These are phyloP conservation scores for Claviceps sorghi DNA, from an alignment of 2,329 filamentous ascomycete species.

Conservation along the genomic window DNA sequence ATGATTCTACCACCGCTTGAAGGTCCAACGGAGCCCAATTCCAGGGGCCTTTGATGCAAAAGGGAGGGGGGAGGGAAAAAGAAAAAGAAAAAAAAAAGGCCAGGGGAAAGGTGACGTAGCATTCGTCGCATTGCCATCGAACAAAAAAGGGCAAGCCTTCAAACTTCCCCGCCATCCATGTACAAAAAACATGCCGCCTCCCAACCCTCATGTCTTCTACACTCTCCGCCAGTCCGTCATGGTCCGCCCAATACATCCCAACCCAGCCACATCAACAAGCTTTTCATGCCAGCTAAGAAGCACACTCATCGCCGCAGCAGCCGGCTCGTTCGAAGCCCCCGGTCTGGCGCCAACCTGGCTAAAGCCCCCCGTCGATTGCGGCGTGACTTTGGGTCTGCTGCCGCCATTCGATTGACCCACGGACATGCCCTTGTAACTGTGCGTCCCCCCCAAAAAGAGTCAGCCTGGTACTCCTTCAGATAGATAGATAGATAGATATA, in stretches of 20 bases:
- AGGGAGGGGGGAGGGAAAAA: too few relatives aligned
- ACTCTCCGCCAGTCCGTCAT: slow-evolving; percentile 92
- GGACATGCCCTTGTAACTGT: slow-evolving; percentile 83
- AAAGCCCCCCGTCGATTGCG: slow-evolving; percentile 69
- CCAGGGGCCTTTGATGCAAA: too few relatives aligned
- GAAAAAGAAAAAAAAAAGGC: not conserved
- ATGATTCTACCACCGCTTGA: not conserved
- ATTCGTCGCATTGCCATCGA: not conserved
- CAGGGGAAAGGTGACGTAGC: too few relatives aligned
- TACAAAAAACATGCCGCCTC: not conserved
- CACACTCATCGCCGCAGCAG: slow-evolving; percentile 87
- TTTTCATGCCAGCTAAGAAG: slow-evolving; percentile 98
- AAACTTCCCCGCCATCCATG: not conserved
- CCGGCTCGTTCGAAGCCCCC: slow-evolving; percentile 44
- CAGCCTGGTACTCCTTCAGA: not conserved
- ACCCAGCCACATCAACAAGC: slow-evolving; percentile 81
- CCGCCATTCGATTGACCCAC: slow-evolving; percentile 22
- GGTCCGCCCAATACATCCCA: slow-evolving; percentile 80
- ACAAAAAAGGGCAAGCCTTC: not conserved
- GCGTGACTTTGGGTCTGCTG: slow-evolving; percentile 32
- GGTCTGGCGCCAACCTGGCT: slow-evolving; percentile 56
- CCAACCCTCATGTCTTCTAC: slow-evolving; percentile 8
- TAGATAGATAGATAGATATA: too few relatives aligned
- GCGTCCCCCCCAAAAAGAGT: not conserved
- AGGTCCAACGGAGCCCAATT: not conserved